A percentile compares a stretch with the other conserved stretches of the same genome.
Conservation (phyloP, 225 moss, liverwort and hornwort genomes). For the Climacium dendroides region DNA sequence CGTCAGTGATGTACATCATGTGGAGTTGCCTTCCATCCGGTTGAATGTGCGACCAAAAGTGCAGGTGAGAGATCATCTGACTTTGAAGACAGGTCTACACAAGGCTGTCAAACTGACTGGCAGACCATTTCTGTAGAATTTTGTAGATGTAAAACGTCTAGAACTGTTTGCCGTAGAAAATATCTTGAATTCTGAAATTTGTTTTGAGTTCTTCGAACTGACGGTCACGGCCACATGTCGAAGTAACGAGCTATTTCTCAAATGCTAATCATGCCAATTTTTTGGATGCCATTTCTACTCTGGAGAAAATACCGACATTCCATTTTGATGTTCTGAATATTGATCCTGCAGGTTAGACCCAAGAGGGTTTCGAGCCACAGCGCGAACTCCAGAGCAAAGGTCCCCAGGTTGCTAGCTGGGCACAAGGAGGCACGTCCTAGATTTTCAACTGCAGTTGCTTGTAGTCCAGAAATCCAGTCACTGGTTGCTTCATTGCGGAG, state of each 20-base stretch:
- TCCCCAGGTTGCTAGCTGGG: conserved; percentile 7
- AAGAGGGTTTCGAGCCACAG: not conserved
- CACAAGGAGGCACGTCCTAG: conserved; percentile 29
- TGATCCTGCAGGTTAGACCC: conserved; percentile 22
- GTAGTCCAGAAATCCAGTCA: conserved; percentile 28
- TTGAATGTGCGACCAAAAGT: conserved; percentile 26
- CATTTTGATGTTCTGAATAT: not conserved
- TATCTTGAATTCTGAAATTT: not conserved
- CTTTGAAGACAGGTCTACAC: not conserved
- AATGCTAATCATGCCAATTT: not conserved
- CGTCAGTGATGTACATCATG: not conserved
- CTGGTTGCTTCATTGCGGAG: conserved; percentile 14
- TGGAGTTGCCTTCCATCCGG: conserved; percentile 9
- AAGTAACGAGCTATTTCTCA: not conserved
- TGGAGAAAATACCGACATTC: not conserved
- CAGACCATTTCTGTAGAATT: not conserved
- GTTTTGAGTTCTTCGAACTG: not conserved
- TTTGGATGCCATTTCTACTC: not conserved
- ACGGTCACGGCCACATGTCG: not conserved
- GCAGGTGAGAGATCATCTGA: conserved; percentile 10
- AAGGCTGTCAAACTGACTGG: not conserved
- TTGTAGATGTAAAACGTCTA: not conserved
- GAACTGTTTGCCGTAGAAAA: not conserved
- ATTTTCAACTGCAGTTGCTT: conserved; percentile 20
- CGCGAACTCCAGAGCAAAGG: conserved; percentile 6